Conservation (phyloP, 495 filamentous ascomycete species). For the Daldinia decipiens region DNA sequence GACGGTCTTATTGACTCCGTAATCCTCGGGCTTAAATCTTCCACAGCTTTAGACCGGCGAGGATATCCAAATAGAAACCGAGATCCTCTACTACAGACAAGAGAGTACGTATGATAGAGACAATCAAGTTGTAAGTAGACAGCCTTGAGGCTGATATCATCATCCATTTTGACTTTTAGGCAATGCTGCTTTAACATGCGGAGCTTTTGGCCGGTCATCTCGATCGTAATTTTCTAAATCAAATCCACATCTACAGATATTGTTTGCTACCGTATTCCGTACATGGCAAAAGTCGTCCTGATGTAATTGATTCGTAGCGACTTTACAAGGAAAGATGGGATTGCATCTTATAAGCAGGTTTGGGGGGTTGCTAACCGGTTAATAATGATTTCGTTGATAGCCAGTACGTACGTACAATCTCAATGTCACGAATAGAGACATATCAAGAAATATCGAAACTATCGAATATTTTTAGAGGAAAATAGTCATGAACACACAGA, state of each 20-base stretch:
- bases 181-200: slow-evolving; percentile 1
- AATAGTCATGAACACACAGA: too few relatives aligned
- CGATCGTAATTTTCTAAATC: neutral
- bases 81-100: neutral
- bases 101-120: neutral
- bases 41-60: neutral
- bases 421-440: too few relatives aligned
- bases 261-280: slow-evolving; percentile 2
- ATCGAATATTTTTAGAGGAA: too few relatives aligned
- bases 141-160: neutral
- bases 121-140: neutral
- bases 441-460: neutral
- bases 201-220: slow-evolving; percentile 3
- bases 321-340: too few relatives aligned
- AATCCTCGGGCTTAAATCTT: neutral
- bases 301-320: neutral
- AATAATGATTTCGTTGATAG: neutral
- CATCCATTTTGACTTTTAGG: neutral
- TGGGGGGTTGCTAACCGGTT: neutral
- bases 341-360: neutral
- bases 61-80: too few relatives aligned
- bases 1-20: neutral
- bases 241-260: slow-evolving; percentile 10
- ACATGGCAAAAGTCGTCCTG: neutral
- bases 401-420: neutral